phyloP scores from a whole-genome alignment of 208 protist genomes.

The Sergeia podlipaevii region DNA sequence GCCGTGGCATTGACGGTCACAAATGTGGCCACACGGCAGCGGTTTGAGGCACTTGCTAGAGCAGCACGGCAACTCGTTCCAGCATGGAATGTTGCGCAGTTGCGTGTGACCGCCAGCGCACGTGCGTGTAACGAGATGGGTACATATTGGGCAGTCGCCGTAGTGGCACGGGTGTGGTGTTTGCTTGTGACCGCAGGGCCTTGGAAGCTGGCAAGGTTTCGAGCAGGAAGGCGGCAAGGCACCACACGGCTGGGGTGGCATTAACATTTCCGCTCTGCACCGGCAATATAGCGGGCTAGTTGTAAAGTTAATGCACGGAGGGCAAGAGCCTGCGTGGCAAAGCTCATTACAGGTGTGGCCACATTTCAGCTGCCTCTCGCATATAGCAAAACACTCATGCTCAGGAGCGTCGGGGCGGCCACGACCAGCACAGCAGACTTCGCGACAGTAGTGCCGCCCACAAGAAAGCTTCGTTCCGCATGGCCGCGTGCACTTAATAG shows the following conservation, averaged over 20 bases:
- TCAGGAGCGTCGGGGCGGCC: constrained; percentile 26
- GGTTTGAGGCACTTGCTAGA: constrained; percentile 31
- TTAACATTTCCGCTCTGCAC: constrained; percentile 45
- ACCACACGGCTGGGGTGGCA: constrained; percentile 70
- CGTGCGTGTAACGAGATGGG: constrained; percentile 23
- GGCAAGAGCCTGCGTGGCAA: constrained; percentile 64
- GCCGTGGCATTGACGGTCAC: constrained; percentile 47
- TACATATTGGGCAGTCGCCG: constrained; percentile 66
- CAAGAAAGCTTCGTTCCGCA: constrained; percentile 71
- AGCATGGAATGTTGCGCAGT: constrained; percentile 26
- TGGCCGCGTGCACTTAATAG: constrained; percentile 41
- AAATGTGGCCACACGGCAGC: constrained; percentile 62
- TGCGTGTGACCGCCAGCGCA: constrained; percentile 46
- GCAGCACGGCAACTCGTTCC: constrained; percentile 30
- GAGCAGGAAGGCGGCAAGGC: constrained; percentile 50
- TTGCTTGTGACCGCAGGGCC: constrained; percentile 40
- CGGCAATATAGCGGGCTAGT: constrained; percentile 48
- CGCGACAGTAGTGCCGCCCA: constrained; percentile 63
- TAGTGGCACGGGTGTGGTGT: constrained; percentile 64
- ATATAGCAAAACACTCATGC: constrained; percentile 47
- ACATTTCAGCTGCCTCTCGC: constrained; percentile 59
- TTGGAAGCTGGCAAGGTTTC: constrained; percentile 28
- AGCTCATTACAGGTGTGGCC: constrained; percentile 67
- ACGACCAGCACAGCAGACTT: constrained; percentile 48
- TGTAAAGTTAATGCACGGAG: constrained; percentile 52